Evolutionary conservation across 1,284 basidiomycete genomes (phyloP).

Genomic region (Cutaneotrichosporon spelunceum): DNA sequence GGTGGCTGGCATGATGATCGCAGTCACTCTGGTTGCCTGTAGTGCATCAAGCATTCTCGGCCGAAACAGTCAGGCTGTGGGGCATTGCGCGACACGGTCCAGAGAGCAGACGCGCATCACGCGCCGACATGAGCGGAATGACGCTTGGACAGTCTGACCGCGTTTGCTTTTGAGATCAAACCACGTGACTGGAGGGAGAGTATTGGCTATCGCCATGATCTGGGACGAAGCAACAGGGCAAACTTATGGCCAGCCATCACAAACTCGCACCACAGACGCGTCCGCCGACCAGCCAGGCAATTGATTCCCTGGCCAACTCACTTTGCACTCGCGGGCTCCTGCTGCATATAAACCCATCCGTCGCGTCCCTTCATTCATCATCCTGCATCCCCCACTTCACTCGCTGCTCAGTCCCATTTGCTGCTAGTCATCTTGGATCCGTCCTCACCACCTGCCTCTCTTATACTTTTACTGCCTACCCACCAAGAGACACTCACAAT

Average conservation of each 20-base stretch:
- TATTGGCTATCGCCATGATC: no score
- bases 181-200: no score
- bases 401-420: neutral
- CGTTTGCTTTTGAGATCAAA: no score
- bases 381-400: neutral
- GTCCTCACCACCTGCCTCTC: neutral
- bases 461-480: neutral
- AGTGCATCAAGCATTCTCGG: neutral
- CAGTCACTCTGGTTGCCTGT: no score
- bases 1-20: no score
- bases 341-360: constrained; percentile 1
- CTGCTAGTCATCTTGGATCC: constrained; percentile 13
- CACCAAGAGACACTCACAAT: constrained; percentile 23
- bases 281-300: neutral
- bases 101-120: no score
- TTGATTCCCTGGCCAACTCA: neutral
- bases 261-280: neutral
- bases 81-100: no score
- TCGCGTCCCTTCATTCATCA: neutral
- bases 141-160: no score
- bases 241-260: neutral
- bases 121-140: no score
- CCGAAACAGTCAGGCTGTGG: no score
- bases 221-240: neutral
- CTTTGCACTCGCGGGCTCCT: neutral